Percentiles rank a stretch among this genome's conserved stretches.
phyloP scores from a whole-genome alignment of 768 basidiomycete species.

The Lenzites betulinus region DNA sequence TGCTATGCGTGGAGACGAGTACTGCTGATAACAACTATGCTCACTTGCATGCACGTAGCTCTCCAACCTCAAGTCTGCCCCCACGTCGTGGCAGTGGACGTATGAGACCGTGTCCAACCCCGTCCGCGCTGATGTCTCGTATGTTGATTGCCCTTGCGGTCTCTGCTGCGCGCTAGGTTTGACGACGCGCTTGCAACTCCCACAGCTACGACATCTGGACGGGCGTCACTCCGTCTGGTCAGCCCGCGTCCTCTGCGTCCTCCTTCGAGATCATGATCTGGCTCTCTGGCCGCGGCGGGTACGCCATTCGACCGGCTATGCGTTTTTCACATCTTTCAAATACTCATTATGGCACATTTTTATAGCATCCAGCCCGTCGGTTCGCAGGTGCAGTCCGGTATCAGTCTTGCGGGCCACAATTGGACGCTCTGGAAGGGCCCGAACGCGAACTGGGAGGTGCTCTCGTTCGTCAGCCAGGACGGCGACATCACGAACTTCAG shows the following conservation, averaged over 20 bases:
- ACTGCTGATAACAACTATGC: neutral
- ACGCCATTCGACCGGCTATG: conserved; percentile 10
- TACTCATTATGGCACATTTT: too few species aligned
- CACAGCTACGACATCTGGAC: conserved; percentile 45
- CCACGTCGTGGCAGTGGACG: conserved; percentile 54
- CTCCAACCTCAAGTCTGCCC: conserved; percentile 43
- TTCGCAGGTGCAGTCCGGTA: conserved; percentile 44
- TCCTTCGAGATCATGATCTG: conserved; percentile 65
- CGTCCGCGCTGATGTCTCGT: conserved; percentile 58
- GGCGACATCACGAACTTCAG: conserved; percentile 54
- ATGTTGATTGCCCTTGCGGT: conserved; percentile 15
- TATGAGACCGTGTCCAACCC: conserved; percentile 46
- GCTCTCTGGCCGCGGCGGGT: conserved; percentile 60
- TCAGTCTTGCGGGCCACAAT: conserved; percentile 47
- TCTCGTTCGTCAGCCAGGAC: conserved; percentile 52
- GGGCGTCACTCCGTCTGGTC: neutral
- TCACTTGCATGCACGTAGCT: conserved; percentile 33
- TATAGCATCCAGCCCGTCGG: conserved; percentile 64
- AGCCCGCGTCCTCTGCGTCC: neutral
- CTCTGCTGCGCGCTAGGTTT: neutral
- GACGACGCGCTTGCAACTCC: too few species aligned
- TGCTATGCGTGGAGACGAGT: neutral
- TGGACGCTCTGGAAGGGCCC: conserved; percentile 62
- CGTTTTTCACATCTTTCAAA: neutral
- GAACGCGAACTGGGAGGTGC: conserved; percentile 55